These are phyloP conservation scores for Metschnikowia amazonensis DNA, from an alignment of 805 yeast species.

Conservation along the genomic window DNA sequence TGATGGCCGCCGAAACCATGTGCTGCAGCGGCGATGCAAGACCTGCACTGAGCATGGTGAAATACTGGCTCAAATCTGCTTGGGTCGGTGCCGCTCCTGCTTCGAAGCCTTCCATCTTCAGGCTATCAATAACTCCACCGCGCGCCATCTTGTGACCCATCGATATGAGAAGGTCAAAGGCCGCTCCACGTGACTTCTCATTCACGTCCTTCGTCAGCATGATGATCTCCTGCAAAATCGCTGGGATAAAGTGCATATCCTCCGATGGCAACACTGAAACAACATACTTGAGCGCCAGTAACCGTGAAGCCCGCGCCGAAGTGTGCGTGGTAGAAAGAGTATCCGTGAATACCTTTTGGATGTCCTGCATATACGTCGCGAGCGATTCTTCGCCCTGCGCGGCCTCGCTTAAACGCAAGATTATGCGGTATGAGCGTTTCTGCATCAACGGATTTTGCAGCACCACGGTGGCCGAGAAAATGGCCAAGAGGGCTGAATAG, in stretches of 20 bases:
- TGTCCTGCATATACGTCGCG: slow-evolving; percentile 47
- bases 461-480: slow-evolving; percentile 64
- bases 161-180: slow-evolving; percentile 68
- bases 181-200: slow-evolving; percentile 82
- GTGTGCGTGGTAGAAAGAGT: slow-evolving; percentile 57
- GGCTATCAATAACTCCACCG: slow-evolving; percentile 65
- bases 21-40: slow-evolving; percentile 90
- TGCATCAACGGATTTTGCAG: slow-evolving; percentile 66
- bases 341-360: slow-evolving; percentile 56
- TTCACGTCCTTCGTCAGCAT: slow-evolving; percentile 88
- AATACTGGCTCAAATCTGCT: slow-evolving; percentile 75
- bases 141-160: slow-evolving; percentile 77
- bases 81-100: slow-evolving; percentile 52
- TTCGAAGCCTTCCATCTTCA: slow-evolving; percentile 65
- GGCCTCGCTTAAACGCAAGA: slow-evolving; percentile 66
- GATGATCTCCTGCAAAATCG: slow-evolving; percentile 80
- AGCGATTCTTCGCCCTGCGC: slow-evolving; percentile 60
- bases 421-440: slow-evolving; percentile 82
- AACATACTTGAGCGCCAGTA: slow-evolving; percentile 61
- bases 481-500: slow-evolving; percentile 71
- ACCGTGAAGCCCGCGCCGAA: slow-evolving; percentile 78
- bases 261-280: slow-evolving; percentile 58
- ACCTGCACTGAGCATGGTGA: slow-evolving; percentile 95
- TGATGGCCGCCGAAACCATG: slow-evolving; percentile 91
- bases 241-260: slow-evolving; percentile 74